These are phyloP conservation scores for Leccinum pellstonianum DNA, from an alignment of 768 basidiomycete species.

Conservation along the genomic window DNA sequence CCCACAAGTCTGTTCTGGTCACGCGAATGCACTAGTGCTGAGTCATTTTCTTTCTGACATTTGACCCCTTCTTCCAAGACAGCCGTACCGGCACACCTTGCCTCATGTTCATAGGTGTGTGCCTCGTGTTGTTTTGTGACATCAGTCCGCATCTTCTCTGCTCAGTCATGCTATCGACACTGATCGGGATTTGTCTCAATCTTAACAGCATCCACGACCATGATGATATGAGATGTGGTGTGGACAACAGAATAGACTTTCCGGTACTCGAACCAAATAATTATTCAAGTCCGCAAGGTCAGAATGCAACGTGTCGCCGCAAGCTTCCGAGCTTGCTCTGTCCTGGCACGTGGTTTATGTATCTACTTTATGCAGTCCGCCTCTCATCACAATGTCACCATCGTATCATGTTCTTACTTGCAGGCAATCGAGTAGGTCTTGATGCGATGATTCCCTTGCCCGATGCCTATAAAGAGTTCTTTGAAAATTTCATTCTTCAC, in stretches of 20 bases:
- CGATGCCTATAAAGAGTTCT: conserved; percentile 19
- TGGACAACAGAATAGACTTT: background rate
- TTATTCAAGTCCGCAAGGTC: background rate
- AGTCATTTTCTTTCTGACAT: background rate
- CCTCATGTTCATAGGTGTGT: conserved; percentile 10
- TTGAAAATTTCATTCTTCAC: background rate
- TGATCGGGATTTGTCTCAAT: background rate
- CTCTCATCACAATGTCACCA: conserved; percentile 23
- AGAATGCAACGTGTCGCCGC: conserved; percentile 25
- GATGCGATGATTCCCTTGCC: background rate
- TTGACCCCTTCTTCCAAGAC: background rate
- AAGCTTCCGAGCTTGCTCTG: conserved; percentile 25
- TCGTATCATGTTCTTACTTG: conserved; percentile 9
- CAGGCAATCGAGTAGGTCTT: background rate
- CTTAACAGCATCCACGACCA: background rate
- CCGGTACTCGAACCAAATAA: background rate
- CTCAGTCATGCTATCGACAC: background rate
- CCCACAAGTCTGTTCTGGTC: background rate
- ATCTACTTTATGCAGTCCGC: conserved; percentile 17
- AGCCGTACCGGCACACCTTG: conserved; percentile 1
- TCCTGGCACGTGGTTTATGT: conserved; percentile 20
- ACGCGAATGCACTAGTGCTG: background rate
- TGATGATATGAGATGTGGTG: background rate
- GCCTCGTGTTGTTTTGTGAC: conserved; percentile 14
- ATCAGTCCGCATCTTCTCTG: background rate